A percentile compares a stretch with the other conserved stretches of the same genome.
phyloP scores from a whole-genome alignment of 192 early-diverging fungal genomes.

The Diversispora epigaea region DNA sequence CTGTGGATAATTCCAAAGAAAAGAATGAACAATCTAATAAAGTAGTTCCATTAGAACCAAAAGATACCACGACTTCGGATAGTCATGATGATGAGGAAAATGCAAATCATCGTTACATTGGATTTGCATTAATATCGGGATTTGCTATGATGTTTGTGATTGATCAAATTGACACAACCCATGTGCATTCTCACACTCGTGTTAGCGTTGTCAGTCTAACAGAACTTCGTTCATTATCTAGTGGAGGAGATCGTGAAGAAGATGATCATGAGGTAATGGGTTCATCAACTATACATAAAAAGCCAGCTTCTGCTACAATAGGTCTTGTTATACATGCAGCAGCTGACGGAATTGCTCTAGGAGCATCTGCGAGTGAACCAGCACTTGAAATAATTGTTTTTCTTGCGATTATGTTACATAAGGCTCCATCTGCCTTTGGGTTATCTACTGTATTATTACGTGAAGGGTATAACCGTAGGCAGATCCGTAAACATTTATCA shows the following conservation, averaged over 20 bases:
- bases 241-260: neutral
- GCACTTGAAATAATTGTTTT: conserved; percentile 79
- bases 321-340: conserved; percentile 95
- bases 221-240: conserved; percentile 13
- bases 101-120: conserved; percentile 65
- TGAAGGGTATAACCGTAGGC: conserved; percentile 63
- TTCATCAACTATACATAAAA: conserved; percentile 40
- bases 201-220: neutral
- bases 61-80: neutral
- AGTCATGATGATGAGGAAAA: conserved; percentile 29
- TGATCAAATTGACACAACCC: conserved; percentile 63
- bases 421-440: conserved; percentile 92
- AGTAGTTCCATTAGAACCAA: too few relatives aligned
- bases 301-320: conserved; percentile 66
- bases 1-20: neutral
- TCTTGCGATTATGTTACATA: conserved; percentile 94
- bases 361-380: conserved; percentile 73
- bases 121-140: conserved; percentile 75
- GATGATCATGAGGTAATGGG: conserved; percentile 15
- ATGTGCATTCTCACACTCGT: conserved; percentile 39
- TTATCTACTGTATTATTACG: conserved; percentile 83
- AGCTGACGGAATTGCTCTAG: conserved; percentile 92
- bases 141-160: conserved; percentile 91
- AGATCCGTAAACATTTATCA: conserved; percentile 72
- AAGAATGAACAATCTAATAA: too few relatives aligned